Evolutionary conservation across 2,329 filamentous ascomycete genomes (phyloP).

Genomic region (Botrytis fragariae): DNA sequence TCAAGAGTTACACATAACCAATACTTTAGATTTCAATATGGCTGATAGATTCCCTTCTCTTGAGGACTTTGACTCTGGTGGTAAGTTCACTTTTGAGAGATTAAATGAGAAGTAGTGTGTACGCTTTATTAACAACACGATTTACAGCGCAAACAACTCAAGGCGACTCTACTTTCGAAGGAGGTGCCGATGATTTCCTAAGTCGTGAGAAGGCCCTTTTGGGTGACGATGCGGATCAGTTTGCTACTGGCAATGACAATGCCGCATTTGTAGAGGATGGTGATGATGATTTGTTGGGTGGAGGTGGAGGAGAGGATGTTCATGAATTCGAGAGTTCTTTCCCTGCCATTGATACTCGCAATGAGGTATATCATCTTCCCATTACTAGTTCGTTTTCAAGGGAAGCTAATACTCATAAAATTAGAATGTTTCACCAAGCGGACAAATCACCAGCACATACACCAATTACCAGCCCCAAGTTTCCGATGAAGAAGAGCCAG

Average conservation of each 20-base stretch:
- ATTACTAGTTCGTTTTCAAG: slow-evolving; percentile 2
- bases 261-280: slow-evolving; percentile 61
- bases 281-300: slow-evolving; percentile 71
- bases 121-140: slow-evolving; percentile 24
- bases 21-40: slow-evolving; percentile 43
- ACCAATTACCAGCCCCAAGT: slow-evolving; percentile 39
- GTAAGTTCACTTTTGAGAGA: slow-evolving; percentile 30
- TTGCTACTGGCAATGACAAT: slow-evolving; percentile 72
- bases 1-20: slow-evolving; percentile 17
- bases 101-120: slow-evolving; percentile 10
- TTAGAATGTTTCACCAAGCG: slow-evolving; percentile 70
- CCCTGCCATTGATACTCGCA: slow-evolving; percentile 68
- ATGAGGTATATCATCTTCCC: slow-evolving; percentile 56
- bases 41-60: slow-evolving; percentile 59
- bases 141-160: slow-evolving; percentile 62
- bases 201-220: slow-evolving; percentile 84
- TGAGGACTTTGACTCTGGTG: slow-evolving; percentile 57
- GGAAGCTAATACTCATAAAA: background rate
- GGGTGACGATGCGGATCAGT: slow-evolving; percentile 90
- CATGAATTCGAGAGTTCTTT: slow-evolving; percentile 81
- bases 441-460: slow-evolving; percentile 71
- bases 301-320: slow-evolving; percentile 43
- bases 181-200: slow-evolving; percentile 75
- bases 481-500: slow-evolving; percentile 75
- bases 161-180: slow-evolving; percentile 49